phyloP scores from a whole-genome alignment of 1,284 basidiomycete species.

The Microbotryomycetes sp. region DNA sequence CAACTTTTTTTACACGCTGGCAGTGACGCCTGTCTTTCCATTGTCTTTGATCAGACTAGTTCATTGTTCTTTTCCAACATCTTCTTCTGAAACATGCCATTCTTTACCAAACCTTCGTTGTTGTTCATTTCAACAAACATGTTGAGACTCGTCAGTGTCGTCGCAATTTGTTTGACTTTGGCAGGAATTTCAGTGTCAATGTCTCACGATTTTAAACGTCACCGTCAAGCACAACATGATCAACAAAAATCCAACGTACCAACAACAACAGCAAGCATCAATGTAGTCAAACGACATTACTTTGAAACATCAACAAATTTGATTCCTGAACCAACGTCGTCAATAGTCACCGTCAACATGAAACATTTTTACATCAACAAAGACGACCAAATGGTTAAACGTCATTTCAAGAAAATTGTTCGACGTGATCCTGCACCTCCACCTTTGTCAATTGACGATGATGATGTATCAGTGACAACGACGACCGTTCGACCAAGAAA shows the following conservation, averaged over 20 bases:
- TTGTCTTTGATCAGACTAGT: too few species aligned
- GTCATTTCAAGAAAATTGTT: not conserved
- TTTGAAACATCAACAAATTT: too few species aligned
- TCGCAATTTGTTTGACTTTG: slow-evolving; percentile 63
- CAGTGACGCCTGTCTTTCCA: too few species aligned
- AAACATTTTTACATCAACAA: not conserved
- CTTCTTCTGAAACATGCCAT: slow-evolving; percentile 1
- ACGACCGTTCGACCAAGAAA: not conserved
- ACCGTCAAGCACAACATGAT: not conserved
- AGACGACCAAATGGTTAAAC: not conserved
- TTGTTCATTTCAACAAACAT: slow-evolving; percentile 69
- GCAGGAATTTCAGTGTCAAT: slow-evolving; percentile 70
- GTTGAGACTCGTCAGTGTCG: slow-evolving; percentile 66
- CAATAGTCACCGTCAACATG: not conserved
- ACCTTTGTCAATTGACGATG: not conserved
- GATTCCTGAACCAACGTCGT: too few species aligned
- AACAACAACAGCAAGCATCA: not conserved
- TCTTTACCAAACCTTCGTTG: slow-evolving; percentile 30
- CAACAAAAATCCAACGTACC: not conserved
- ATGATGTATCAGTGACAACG: not conserved
- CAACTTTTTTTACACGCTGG: too few species aligned
- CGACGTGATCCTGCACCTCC: not conserved
- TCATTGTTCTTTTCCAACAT: not conserved
- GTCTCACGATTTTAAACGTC: slow-evolving; percentile 49
- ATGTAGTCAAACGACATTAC: too few species aligned